A percentile compares a stretch with the other conserved stretches of the same genome.
Conservation (phyloP, 2,329 filamentous ascomycete species). For the Triangularia verruculosa region DNA sequence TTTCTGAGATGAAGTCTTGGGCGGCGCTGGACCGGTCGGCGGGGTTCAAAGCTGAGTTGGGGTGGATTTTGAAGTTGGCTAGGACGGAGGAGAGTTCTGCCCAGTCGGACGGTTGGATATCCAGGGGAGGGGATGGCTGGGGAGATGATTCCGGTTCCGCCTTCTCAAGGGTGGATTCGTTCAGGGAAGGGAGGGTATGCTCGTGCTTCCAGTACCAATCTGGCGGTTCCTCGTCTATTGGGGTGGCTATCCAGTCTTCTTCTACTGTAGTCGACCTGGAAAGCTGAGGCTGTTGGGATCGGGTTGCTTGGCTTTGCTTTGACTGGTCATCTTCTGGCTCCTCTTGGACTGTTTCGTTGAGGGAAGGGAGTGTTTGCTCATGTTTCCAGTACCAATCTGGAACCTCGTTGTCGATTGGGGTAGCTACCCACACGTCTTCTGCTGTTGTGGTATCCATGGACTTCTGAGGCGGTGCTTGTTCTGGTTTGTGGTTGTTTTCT, state of each 20-base stretch:
- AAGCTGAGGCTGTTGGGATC: not conserved
- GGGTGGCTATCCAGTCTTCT: not conserved
- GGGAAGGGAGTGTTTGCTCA: not conserved
- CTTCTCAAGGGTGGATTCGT: conserved; percentile 8
- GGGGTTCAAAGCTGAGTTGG: conserved; percentile 14
- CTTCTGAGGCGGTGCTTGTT: not conserved
- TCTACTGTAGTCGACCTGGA: not conserved
- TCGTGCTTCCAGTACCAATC: conserved; percentile 10
- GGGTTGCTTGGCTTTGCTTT: not conserved
- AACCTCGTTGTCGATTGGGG: not conserved
- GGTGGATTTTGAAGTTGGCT: conserved; percentile 13
- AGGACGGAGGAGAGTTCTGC: conserved; percentile 16
- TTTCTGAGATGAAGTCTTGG: conserved; percentile 4
- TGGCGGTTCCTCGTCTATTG: conserved; percentile 1
- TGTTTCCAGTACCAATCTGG: conserved; percentile 11
- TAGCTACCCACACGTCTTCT: not conserved
- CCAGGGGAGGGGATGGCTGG: not conserved
- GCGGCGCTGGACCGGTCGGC: not conserved
- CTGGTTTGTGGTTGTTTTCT: not conserved
- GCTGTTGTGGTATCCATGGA: not conserved
- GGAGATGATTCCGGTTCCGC: not conserved
- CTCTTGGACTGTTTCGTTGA: conserved; percentile 7
- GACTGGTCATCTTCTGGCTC: not conserved
- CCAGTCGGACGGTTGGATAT: conserved; percentile 11
- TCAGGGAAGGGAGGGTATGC: not conserved